Percentiles rank a stretch among this genome's conserved stretches.
Conservation (phyloP, 176 grass and related monocot genomes). For the Puccinellia tenuiflora region DNA sequence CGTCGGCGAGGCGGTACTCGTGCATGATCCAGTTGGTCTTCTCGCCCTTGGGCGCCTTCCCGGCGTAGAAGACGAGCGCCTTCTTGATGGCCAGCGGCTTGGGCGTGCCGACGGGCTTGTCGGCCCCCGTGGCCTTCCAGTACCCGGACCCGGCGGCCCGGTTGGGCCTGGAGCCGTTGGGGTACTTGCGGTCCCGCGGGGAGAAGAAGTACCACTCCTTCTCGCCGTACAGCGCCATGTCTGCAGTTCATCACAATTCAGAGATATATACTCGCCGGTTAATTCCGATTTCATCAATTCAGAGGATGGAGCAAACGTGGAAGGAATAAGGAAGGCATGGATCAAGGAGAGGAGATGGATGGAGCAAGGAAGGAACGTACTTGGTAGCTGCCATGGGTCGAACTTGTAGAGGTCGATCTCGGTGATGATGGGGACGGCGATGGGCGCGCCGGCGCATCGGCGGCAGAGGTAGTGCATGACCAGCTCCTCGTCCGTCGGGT, state of each 20-base stretch:
- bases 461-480: constrained; percentile 92
- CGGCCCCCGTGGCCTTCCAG: constrained; percentile 88
- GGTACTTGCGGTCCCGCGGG: constrained; percentile 88
- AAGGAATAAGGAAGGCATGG: too few relatives aligned
- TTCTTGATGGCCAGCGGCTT: constrained; percentile 80
- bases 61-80: constrained; percentile 84
- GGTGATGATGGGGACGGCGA: constrained; percentile 81
- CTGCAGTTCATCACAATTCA: constrained; percentile 3
- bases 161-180: constrained; percentile 81
- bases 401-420: constrained; percentile 99
- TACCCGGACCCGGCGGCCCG: constrained; percentile 73
- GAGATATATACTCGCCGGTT: too few relatives aligned
- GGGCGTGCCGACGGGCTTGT: constrained; percentile 71
- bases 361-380: constrained; percentile 22
- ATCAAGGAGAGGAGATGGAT: too few relatives aligned
- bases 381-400: constrained; percentile 80
- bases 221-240: constrained; percentile 76
- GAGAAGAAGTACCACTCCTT: constrained; percentile 98
- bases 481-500: constrained; percentile 96
- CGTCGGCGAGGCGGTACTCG: constrained; percentile 91
- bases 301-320: too few relatives aligned
- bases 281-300: too few relatives aligned
- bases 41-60: constrained; percentile 87
- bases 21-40: constrained; percentile 99
- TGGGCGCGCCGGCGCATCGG: constrained; percentile 61